Percentiles rank a stretch among this genome's conserved stretches.
phyloP scores from a whole-genome alignment of 2,329 filamentous ascomycete genomes.

The Aspergillus costaricaensis region DNA sequence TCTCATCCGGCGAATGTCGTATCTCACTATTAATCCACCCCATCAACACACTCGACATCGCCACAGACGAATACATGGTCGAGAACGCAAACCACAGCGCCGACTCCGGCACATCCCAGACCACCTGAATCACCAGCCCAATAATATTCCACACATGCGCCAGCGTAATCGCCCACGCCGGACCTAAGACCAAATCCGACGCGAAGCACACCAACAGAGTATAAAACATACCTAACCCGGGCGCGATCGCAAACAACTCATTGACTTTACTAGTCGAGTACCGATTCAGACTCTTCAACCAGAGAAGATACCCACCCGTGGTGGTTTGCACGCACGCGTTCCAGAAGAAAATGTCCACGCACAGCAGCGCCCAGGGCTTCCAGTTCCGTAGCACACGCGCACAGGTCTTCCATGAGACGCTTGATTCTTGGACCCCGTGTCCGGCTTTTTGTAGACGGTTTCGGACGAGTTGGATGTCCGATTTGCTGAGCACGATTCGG shows the following conservation, averaged over 20 bases:
- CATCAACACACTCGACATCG: slow-evolving; percentile 58
- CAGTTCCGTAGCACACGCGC: slow-evolving; percentile 43
- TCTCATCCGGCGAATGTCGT: slow-evolving; percentile 42
- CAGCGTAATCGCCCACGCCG: slow-evolving; percentile 58
- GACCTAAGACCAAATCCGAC: slow-evolving; percentile 56
- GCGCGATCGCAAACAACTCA: slow-evolving; percentile 55
- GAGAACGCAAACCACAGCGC: slow-evolving; percentile 58
- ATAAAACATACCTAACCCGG: slow-evolving; percentile 60
- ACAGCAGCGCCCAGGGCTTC: slow-evolving; percentile 55
- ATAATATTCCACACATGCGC: slow-evolving; percentile 55
- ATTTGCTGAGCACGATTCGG: slow-evolving; percentile 47
- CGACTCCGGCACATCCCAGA: slow-evolving; percentile 59
- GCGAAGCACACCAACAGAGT: slow-evolving; percentile 57
- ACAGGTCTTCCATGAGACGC: slow-evolving; percentile 33
- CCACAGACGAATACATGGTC: slow-evolving; percentile 52
- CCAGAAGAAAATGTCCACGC: slow-evolving; percentile 60
- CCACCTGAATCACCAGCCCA: slow-evolving; percentile 55
- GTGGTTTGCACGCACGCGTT: slow-evolving; percentile 53
- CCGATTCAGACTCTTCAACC: slow-evolving; percentile 58
- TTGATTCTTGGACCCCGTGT: neutral
- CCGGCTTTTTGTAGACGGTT: slow-evolving; percentile 38
- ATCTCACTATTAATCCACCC: slow-evolving; percentile 59
- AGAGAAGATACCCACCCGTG: slow-evolving; percentile 57
- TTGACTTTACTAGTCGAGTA: slow-evolving; percentile 53
- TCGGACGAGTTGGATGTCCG: slow-evolving; percentile 53